Evolutionary conservation across 2,329 filamentous ascomycete genomes (phyloP).

Genomic region (Phialophora tarda): DNA sequence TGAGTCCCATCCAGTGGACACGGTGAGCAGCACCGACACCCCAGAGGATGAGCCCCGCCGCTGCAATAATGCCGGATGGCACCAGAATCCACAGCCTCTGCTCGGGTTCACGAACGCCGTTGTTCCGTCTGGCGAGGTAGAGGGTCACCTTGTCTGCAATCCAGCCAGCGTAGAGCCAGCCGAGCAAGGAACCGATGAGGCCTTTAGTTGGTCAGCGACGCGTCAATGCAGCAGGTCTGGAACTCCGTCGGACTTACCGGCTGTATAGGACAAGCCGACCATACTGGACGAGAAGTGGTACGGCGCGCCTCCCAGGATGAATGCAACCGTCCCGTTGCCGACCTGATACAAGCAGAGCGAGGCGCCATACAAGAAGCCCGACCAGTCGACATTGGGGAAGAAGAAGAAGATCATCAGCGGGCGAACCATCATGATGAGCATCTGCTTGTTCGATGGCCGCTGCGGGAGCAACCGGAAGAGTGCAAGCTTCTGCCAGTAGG

Average conservation of each 20-base stretch:
- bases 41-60: constrained; percentile 56
- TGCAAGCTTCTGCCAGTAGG: constrained; percentile 6
- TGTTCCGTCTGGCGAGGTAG: constrained; percentile 34
- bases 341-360: constrained; percentile 13
- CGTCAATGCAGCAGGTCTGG: background rate
- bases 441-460: constrained; percentile 12
- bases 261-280: constrained; percentile 17
- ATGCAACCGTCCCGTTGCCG: constrained; percentile 10
- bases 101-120: constrained; percentile 41
- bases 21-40: constrained; percentile 58
- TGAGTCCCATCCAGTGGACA: constrained; percentile 56
- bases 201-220: constrained; percentile 1
- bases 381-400: constrained; percentile 20
- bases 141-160: constrained; percentile 39
- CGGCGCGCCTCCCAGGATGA: constrained; percentile 5
- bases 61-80: constrained; percentile 50
- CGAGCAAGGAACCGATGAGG: constrained; percentile 38
- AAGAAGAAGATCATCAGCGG: constrained; percentile 17
- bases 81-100: constrained; percentile 39
- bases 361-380: constrained; percentile 15
- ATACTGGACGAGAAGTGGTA: constrained; percentile 19
- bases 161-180: constrained; percentile 34
- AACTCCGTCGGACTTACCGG: background rate
- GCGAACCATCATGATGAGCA: constrained; percentile 10
- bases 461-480: background rate